Evolutionary conservation across 148 eudicot species (phyloP), one percentile per base, ranked within the genome.

Genomic region (Cornus controversa): DNA sequence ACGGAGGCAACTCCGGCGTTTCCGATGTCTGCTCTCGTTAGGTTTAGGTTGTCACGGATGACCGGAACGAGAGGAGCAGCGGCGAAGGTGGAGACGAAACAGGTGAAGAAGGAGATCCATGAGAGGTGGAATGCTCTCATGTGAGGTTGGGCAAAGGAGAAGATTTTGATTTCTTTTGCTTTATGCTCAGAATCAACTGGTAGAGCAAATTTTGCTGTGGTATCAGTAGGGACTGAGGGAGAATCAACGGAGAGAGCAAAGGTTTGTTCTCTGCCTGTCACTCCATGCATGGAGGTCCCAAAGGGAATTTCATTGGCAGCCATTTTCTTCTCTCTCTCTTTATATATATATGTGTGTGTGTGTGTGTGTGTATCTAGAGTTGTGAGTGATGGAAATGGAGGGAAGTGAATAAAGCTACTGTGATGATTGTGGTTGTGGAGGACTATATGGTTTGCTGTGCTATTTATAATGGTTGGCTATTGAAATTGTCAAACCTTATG

Each of bases 1-100:
- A 81, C 83, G 4, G 83, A 81, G 18, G 83, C 80, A 7, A 81
- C 83, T 0, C 83, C 83, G 26, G 83, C 83, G 36, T 81, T 81
- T 2, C 83, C 83, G 10, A 76, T 71, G 64, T 81, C 83, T 14
- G 71, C 37, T 29, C 71, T 81, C 58, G 80, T 71, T 40, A 76
- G 80, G 54, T 66, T 72, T 69, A 81, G 83, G 76, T 81, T 81
- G 80, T 81, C 83, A 3, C 83, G 70, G 26, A 81, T 81, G 67
- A 81, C 67, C 23, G 83, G 83, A 20, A 81, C 73, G 23, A 81
- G 83, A 31, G 83, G 83, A 15, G 83, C 83, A 0, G 83, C 83
- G 0, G 83, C 83, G 26, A 81, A 81, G 54, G 83, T 81, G 57
- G 83, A 81, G 72, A 76, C 76, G 10, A 75, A 81, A 26, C 83